Percentiles rank a stretch among this genome's conserved stretches.
phyloP scores from a whole-genome alignment of 148 eudicot species.

The Camellia sinensis region DNA sequence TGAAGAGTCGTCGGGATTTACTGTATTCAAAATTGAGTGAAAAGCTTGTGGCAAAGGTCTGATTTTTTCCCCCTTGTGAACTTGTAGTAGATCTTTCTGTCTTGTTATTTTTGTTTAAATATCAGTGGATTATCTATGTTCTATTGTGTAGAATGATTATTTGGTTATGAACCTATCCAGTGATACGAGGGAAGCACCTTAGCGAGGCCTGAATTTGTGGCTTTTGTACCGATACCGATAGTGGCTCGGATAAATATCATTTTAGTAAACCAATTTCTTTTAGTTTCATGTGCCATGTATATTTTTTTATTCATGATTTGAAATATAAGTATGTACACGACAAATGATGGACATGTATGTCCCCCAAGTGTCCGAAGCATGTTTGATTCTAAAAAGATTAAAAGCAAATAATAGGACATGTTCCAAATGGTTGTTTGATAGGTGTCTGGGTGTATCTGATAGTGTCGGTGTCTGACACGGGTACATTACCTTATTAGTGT shows the following conservation, averaged over 20 bases:
- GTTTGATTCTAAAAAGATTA: too few relatives aligned
- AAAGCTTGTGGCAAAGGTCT: slow-evolving; percentile 69
- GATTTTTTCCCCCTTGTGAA: slow-evolving; percentile 11
- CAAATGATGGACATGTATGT: too few relatives aligned
- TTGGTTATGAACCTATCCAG: not conserved
- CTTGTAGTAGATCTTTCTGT: slow-evolving; percentile 8
- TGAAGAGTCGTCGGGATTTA: slow-evolving; percentile 64
- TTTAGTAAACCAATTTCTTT: not conserved
- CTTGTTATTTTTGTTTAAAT: not conserved
- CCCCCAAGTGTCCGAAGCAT: too few relatives aligned
- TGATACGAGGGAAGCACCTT: not conserved
- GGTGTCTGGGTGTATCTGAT: too few relatives aligned
- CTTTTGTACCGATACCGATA: not conserved
- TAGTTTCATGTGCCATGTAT: not conserved
- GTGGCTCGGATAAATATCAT: not conserved
- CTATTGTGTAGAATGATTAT: not conserved
- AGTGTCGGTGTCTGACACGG: too few relatives aligned
- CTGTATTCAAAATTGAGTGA: slow-evolving; percentile 60
- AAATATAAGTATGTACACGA: not conserved
- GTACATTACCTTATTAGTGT: too few relatives aligned
- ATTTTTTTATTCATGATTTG: not conserved
- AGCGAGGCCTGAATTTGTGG: slow-evolving; percentile 1
- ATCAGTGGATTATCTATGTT: not conserved
- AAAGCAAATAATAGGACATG: too few relatives aligned
- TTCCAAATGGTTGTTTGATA: too few relatives aligned